Base-by-base conservation (phyloP, 805 yeast species). In the Myxozyma vanderwaltii region DNA sequence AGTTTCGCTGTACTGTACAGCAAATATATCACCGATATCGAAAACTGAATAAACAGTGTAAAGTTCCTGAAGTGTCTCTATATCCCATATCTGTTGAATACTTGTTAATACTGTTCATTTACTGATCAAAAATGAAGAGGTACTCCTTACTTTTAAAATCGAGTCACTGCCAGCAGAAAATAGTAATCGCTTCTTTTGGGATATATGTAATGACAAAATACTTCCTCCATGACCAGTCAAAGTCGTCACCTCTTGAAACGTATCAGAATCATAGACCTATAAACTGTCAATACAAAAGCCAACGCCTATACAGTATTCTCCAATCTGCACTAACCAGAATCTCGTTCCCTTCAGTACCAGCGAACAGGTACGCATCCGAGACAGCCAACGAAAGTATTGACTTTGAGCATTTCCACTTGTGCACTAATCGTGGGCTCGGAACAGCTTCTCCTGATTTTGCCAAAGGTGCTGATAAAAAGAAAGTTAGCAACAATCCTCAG, bases 1-100 rank as follows among this genome's bases (percentile, higher is more conserved):
- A 1, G 74, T 64, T 19, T 82, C 81, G 15, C 86, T 79, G 84
- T 94, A 89, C 6, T 84, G 81, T 35, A 92, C 74, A 7, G 96
- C 86, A 70, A 92, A 92, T 17, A 92, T 87, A 72, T 92, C 99
- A 51, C 99, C 99, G 52, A 92, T 86, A 74, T 92, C 99, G 36
- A 87, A 80, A 10, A 87, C 72, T 0, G 96, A 86, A 71, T 92
- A 92, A 6, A 91, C 82, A 0, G 96, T 87, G 67, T 88, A 87
- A 0, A 87, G 72, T 38, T 65, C 70, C 29, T 61, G 54, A 33
- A 70, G 64, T 2, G 74, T 71, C 1, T 79, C 72, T 21, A 89
- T 76, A 58, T 86, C 84, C 95, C 96, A 94, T 1, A 90, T 53
- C 56, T 60, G 29, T 3, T 17, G 38, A 21, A 17, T 7, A 29